Base-by-base conservation (phyloP, 2,329 filamentous ascomycete genomes). In the Fusarium phyllophilum region DNA sequence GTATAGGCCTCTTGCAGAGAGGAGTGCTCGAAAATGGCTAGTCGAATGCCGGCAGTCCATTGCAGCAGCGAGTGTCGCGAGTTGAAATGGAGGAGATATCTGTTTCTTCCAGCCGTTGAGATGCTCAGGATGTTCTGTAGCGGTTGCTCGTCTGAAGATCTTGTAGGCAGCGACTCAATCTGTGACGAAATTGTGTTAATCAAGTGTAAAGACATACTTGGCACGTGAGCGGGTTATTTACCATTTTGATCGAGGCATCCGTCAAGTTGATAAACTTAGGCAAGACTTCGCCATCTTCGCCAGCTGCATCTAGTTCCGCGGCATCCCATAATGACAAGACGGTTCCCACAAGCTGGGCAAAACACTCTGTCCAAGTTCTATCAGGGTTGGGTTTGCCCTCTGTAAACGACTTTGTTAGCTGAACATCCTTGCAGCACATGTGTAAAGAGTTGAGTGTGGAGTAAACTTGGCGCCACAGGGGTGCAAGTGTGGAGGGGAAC, bases 241-340 rank as follows among this genome's bases (percentile, higher is more conserved):
- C 96, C 95, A 98, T 98, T 83, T 97, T 97, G 77, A 99, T 95
- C 1, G 96, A 97, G 26, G 96, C 96, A 87, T 99, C 96, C 12
- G 96, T 97, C 68, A 99, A 85, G 80, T 99, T 99, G 82, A 99
- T 95, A 81, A 98, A 99, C 57, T 94, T 96, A 38, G 95, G 94
- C 46, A 96, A 86, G 54, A 97, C 93, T 79, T 97, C 94, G 74
- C 92, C 93, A 78, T 96, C 91, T 77, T 94, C 92, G 41, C 94
- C 94, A 18, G 94, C 95, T 44, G 91, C 91, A 84, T 99, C 96
- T 66, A 98, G 88, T 81, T 96, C 95, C 73, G 93, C 91, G 31
- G 96, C 95, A 83, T 99, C 96, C 96, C 96, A 99, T 56, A 98
- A 85, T 12, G 96, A 98, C 65, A 99, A 85, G 22, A 98, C 94